Evolutionary conservation across 805 yeast genomes (phyloP).

Genomic region (Tetrapisispora namnaoensis): DNA sequence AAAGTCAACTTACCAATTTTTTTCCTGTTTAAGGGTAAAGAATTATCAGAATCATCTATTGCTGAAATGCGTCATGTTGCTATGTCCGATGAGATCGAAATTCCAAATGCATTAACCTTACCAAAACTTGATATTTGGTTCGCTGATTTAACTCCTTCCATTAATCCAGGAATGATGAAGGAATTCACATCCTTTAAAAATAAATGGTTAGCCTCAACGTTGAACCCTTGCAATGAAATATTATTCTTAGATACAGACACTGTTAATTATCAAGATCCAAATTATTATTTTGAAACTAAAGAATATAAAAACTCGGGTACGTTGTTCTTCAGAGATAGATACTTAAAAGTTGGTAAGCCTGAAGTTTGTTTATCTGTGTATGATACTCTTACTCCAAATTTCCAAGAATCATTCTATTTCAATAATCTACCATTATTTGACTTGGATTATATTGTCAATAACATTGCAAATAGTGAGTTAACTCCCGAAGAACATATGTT

Average conservation of each 20-base stretch:
- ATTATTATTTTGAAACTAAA: conserved; percentile 18
- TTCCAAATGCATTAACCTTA: not conserved
- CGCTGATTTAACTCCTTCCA: conserved; percentile 24
- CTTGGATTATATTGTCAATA: conserved; percentile 5
- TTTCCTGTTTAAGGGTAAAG: conserved; percentile 31
- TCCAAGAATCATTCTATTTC: conserved; percentile 33
- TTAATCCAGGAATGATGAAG: conserved; percentile 11
- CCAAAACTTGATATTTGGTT: conserved; percentile 33
- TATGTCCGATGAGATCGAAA: conserved; percentile 3
- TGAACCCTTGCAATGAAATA: conserved; percentile 40
- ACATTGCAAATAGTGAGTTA: conserved; percentile 3
- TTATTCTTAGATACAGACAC: conserved; percentile 45
- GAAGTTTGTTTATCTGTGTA: conserved; percentile 36
- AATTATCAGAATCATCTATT: conserved; percentile 26
- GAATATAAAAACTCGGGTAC: conserved; percentile 16
- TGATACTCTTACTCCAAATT: conserved; percentile 37
- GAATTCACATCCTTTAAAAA: conserved; percentile 26
- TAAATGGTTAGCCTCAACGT: conserved; percentile 41
- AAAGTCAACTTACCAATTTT: conserved; percentile 35
- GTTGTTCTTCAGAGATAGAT: conserved; percentile 6
- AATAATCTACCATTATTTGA: conserved; percentile 16
- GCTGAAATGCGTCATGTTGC: conserved; percentile 30
- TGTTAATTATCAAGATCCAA: conserved; percentile 34
- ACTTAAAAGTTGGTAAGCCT: not conserved
- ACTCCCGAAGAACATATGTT: conserved; percentile 25